These are phyloP conservation scores for Yamagishiella unicocca DNA, from an alignment of 139 green algal species.

Conservation along the genomic window DNA sequence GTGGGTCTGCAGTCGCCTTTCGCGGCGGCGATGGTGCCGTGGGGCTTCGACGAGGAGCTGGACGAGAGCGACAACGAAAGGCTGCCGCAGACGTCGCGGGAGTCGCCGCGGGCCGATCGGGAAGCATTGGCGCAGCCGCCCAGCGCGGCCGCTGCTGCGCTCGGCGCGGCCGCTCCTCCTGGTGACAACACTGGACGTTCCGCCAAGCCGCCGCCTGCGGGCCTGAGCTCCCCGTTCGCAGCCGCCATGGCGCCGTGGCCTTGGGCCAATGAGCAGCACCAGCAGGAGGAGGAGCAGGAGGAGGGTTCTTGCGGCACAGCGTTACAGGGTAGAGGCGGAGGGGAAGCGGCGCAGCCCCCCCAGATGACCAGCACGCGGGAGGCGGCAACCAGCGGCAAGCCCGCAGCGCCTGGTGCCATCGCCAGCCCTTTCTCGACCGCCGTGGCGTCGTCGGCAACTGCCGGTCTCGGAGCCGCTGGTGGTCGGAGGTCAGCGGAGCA, in stretches of 20 bases:
- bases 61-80: too few species aligned
- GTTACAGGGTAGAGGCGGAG: too few species aligned
- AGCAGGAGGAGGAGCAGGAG: not conserved
- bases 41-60: not conserved
- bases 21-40: slow-evolving; percentile 31
- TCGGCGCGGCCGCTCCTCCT: not conserved
- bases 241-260: slow-evolving; percentile 34
- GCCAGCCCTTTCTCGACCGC: not conserved
- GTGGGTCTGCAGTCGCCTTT: not conserved
- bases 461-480: not conserved
- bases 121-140: too few species aligned
- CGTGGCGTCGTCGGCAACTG: not conserved
- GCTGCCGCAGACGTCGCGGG: too few species aligned
- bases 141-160: too few species aligned
- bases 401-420: too few species aligned
- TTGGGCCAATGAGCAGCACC: not conserved
- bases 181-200: not conserved
- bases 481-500: too few species aligned
- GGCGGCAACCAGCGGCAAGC: too few species aligned
- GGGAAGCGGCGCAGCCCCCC: too few species aligned
- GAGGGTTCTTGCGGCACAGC: not conserved
- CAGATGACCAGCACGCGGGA: too few species aligned
- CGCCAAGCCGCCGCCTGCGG: not conserved
- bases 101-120: too few species aligned
- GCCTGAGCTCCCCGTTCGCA: slow-evolving; percentile 5